These are phyloP conservation scores for Russula lepida DNA, from an alignment of 768 basidiomycete genomes.

Conservation along the genomic window DNA sequence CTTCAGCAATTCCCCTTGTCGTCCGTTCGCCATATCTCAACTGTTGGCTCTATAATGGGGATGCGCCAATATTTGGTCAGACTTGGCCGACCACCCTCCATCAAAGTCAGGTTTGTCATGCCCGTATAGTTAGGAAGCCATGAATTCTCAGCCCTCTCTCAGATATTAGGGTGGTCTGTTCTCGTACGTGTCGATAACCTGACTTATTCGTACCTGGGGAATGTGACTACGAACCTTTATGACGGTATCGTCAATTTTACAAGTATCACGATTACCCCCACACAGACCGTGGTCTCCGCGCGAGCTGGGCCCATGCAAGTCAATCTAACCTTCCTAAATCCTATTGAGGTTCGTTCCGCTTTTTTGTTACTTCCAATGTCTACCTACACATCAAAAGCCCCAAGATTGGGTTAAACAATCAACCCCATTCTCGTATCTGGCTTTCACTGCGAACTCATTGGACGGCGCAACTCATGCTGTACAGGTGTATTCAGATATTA, in stretches of 20 bases:
- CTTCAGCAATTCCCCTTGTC: slow-evolving; percentile 23
- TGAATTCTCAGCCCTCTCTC: background rate
- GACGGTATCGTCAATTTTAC: slow-evolving; percentile 20
- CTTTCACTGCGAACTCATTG: slow-evolving; percentile 25
- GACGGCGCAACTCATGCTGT: slow-evolving; percentile 30
- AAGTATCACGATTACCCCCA: slow-evolving; percentile 29
- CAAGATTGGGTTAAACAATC: slow-evolving; percentile 33
- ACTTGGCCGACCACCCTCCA: slow-evolving; percentile 21
- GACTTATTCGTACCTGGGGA: slow-evolving; percentile 21
- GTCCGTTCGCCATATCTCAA: slow-evolving; percentile 26
- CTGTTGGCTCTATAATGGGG: slow-evolving; percentile 18
- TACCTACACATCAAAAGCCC: slow-evolving; percentile 22
- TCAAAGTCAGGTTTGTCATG: background rate
- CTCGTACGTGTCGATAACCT: slow-evolving; percentile 7
- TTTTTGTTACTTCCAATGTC: background rate
- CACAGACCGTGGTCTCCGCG: slow-evolving; percentile 29
- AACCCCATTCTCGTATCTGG: slow-evolving; percentile 34
- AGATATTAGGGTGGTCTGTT: slow-evolving; percentile 14
- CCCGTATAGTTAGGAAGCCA: background rate
- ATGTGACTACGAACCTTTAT: background rate
- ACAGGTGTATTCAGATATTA: slow-evolving; percentile 35
- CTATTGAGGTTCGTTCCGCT: slow-evolving; percentile 29
- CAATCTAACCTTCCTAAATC: slow-evolving; percentile 33
- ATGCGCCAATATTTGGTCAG: background rate
- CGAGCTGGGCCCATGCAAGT: slow-evolving; percentile 31